Evolutionary conservation across 2,329 filamentous ascomycete genomes (phyloP).

Genomic region (Scleromitrula shiraiana): DNA sequence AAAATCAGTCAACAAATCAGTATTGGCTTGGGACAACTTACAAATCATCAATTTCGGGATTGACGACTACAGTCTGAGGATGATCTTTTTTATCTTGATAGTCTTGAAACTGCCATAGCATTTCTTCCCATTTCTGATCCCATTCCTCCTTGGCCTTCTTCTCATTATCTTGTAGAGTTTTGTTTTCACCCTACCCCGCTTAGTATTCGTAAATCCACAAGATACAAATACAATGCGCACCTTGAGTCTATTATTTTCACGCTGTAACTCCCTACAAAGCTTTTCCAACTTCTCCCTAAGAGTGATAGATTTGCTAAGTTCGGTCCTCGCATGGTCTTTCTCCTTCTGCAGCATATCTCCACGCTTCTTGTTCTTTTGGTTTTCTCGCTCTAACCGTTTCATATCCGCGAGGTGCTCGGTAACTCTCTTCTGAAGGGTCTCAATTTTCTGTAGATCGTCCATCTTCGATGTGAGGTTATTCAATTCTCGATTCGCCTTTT

Average conservation of each 20-base stretch:
- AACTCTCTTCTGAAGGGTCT: constrained; percentile 82
- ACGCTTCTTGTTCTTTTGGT: constrained; percentile 91
- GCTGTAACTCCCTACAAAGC: constrained; percentile 84
- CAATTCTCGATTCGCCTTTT: constrained; percentile 86
- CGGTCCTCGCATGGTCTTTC: constrained; percentile 80
- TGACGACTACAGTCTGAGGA: constrained; percentile 69
- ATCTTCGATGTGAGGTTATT: constrained; percentile 85
- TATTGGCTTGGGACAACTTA: constrained; percentile 33
- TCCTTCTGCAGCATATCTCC: constrained; percentile 94
- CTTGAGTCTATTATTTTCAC: constrained; percentile 98
- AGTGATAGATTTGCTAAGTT: constrained; percentile 81
- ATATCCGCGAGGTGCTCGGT: constrained; percentile 88
- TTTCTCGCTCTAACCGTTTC: constrained; percentile 91
- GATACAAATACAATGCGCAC: constrained; percentile 36
- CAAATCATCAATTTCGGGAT: constrained; percentile 86
- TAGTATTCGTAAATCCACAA: constrained; percentile 13
- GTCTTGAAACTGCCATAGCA: constrained; percentile 79
- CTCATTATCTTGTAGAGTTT: constrained; percentile 79
- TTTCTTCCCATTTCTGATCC: constrained; percentile 73
- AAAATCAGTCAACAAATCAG: constrained; percentile 18
- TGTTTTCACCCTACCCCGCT: constrained; percentile 70
- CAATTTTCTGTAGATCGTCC: constrained; percentile 84
- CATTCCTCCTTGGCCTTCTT: constrained; percentile 74
- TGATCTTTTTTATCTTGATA: constrained; percentile 82
- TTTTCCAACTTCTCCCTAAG: constrained; percentile 98